phyloP scores from a whole-genome alignment of 352 stramenopile genomes.

The Pythium folliculosum region DNA sequence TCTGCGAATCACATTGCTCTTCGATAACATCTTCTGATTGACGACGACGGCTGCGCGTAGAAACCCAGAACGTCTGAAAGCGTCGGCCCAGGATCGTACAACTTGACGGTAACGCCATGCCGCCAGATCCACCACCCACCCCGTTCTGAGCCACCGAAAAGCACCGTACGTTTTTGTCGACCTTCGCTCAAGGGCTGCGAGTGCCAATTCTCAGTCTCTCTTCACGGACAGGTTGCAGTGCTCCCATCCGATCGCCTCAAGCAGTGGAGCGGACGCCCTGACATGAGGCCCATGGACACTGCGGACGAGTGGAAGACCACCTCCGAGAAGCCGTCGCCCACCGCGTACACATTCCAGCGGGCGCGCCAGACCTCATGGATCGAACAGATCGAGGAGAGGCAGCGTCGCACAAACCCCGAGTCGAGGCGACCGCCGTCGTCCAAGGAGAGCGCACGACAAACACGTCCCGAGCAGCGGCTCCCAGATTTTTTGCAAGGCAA shows the following conservation, averaged over 20 bases:
- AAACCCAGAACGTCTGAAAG: conserved; percentile 42
- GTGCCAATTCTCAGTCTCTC: too few species aligned
- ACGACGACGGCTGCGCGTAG: conserved; percentile 28
- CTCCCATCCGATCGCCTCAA: conserved; percentile 38
- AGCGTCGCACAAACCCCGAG: conserved; percentile 42
- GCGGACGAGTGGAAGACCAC: conserved; percentile 60
- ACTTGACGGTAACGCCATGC: conserved; percentile 25
- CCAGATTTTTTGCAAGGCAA: conserved; percentile 55
- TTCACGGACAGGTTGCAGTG: conserved; percentile 12
- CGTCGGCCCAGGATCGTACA: conserved; percentile 66
- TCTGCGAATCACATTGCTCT: neutral
- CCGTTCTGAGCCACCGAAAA: conserved; percentile 12
- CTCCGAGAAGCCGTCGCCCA: conserved; percentile 61
- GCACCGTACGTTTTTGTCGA: neutral
- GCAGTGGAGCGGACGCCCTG: conserved; percentile 45
- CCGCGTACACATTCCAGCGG: conserved; percentile 58
- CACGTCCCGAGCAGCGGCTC: conserved; percentile 28
- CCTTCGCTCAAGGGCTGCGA: too few species aligned
- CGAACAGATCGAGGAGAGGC: conserved; percentile 60
- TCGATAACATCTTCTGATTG: conserved; percentile 1
- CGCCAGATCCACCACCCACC: conserved; percentile 26
- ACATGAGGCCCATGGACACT: conserved; percentile 55
- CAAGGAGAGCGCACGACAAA: conserved; percentile 1
- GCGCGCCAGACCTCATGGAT: conserved; percentile 62
- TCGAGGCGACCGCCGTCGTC: conserved; percentile 21